Evolutionary conservation across 169 alveolate genomes (phyloP), one percentile per base, ranked within the genome.

Genomic region (Amoebophrya sp.): DNA sequence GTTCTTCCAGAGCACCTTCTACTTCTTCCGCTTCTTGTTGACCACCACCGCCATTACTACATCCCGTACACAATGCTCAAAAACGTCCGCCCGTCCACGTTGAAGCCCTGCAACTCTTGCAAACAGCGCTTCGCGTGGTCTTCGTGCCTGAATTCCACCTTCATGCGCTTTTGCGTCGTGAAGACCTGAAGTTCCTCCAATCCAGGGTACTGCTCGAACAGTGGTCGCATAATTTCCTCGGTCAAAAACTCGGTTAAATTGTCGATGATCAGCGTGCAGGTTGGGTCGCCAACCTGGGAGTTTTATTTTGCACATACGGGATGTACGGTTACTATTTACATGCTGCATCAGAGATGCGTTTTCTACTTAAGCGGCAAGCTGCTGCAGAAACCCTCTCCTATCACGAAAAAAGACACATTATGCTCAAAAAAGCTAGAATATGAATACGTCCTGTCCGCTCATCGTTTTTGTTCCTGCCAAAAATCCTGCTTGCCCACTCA

Each of bases 81-180:
- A 3, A 25, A 25, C 35, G 35, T n/a, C 35, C 35, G 1, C 10
- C 83, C 83, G 35, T 66, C 83, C 35, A 66, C 83, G 18, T 66
- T 66, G 83, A 66, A 66, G 83, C 83, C 83, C 83, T 66, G 83
- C 83, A 66, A 25, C 32, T 66, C 83, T 25, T n/a, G 83, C 39
- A 66, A 25, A 25, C 83, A 66, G 32, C 18, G 12, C 32, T 18
- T 0, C 29, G 83, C 83, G 83, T 66, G 83, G 83, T 66, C 83
- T 25, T 66, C 83, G 83, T 66, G 83, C 83, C 35, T 7, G 83
- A 66, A 66, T 25, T 66, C 83, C 39, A 18, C 29, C 32, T 66
- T 66, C 35, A 66, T 66, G 83, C 83, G 83, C 32, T 66, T 66
- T 25, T 66, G 83, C 83, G 83, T 66, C 35, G 83, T 3, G 32